These are phyloP conservation scores for Saraca asoca DNA, from an alignment of 331 rosid species.

Conservation along the genomic window DNA sequence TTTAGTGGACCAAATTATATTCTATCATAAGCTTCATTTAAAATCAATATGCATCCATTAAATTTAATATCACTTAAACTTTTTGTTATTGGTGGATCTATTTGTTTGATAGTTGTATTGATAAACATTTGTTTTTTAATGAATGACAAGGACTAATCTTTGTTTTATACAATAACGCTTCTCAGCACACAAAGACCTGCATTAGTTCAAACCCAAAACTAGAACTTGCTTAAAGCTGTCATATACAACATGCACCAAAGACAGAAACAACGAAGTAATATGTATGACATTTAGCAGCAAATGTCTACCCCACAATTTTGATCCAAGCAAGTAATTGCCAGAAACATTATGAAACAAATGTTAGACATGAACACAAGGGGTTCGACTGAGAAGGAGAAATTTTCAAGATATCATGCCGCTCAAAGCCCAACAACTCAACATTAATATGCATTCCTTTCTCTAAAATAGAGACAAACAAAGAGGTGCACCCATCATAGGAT, in stretches of 20 bases:
- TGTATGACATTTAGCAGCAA: background rate
- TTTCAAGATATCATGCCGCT: conserved; percentile 16
- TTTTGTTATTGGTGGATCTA: too few relatives aligned
- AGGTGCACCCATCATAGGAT: conserved; percentile 16
- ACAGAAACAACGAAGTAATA: too few relatives aligned
- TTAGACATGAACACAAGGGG: background rate
- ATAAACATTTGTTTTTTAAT: too few relatives aligned
- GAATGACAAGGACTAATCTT: too few relatives aligned
- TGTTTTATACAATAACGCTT: background rate
- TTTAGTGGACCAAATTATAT: too few relatives aligned
- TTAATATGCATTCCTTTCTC: background rate
- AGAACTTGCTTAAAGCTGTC: background rate
- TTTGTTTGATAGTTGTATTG: too few relatives aligned
- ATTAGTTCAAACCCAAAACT: background rate
- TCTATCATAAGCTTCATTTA: too few relatives aligned
- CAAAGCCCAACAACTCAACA: conserved; percentile 14
- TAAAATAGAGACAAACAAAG: background rate
- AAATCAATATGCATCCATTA: too few relatives aligned
- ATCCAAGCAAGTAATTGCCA: background rate
- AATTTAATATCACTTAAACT: too few relatives aligned
- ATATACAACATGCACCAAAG: background rate
- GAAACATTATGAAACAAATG: background rate
- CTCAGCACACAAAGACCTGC: background rate
- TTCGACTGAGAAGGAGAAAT: background rate
- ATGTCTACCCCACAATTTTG: conserved; percentile 13